Percentiles rank a stretch among this genome's conserved stretches.
Evolutionary conservation across 768 basidiomycete genomes (phyloP).

Genomic region (Tricholoma sp.): DNA sequence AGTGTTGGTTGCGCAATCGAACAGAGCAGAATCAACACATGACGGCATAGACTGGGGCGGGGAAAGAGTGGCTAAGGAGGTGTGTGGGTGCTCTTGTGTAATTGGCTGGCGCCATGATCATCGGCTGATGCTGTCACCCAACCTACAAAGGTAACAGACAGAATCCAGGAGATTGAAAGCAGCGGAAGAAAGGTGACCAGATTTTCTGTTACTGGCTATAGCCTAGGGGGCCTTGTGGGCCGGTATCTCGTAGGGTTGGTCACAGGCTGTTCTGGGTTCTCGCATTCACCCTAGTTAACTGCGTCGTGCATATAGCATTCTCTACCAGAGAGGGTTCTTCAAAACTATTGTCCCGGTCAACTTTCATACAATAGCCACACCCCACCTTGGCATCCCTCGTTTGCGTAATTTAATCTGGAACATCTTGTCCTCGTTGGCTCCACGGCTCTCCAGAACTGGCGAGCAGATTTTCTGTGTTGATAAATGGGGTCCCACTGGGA

Average conservation of each 20-base stretch:
- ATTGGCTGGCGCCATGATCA: neutral
- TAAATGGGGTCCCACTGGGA: conserved; percentile 59
- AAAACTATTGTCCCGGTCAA: conserved; percentile 63
- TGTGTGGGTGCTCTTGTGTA: conserved; percentile 24
- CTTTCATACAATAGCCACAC: conserved; percentile 79
- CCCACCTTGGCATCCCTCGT: conserved; percentile 67
- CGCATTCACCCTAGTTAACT: conserved; percentile 50
- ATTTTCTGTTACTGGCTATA: conserved; percentile 73
- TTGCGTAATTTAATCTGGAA: conserved; percentile 54
- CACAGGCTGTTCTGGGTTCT: conserved; percentile 54
- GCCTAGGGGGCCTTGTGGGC: conserved; percentile 60
- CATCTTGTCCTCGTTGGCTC: conserved; percentile 51
- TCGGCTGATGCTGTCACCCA: neutral
- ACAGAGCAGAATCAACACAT: conserved; percentile 62
- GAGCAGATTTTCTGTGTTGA: conserved; percentile 71
- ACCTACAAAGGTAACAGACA: conserved; percentile 45
- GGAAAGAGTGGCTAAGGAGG: conserved; percentile 75
- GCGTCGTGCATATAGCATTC: conserved; percentile 36
- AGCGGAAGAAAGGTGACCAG: conserved; percentile 53
- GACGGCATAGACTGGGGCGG: conserved; percentile 82
- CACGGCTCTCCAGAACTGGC: conserved; percentile 70
- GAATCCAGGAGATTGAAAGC: conserved; percentile 44
- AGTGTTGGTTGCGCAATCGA: conserved; percentile 57
- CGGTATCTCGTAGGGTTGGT: conserved; percentile 7
- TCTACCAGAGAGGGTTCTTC: conserved; percentile 67